A percentile compares a stretch with the other conserved stretches of the same genome.
Evolutionary conservation across 2,329 filamentous ascomycete genomes (phyloP).

Genomic region (Claviceps sp.): DNA sequence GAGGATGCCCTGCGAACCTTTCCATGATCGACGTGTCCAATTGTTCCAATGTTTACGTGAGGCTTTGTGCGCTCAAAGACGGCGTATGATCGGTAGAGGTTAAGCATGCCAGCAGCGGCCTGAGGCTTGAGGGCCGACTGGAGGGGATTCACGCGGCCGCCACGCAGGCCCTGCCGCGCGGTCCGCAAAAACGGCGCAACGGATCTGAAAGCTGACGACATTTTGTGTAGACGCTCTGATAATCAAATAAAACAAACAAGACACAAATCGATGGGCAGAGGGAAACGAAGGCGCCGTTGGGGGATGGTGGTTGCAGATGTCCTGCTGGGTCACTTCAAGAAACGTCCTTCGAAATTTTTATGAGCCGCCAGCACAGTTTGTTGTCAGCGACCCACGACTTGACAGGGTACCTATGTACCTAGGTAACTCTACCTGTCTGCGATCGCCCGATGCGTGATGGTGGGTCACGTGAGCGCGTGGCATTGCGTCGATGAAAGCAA

Average conservation of each 20-base stretch:
- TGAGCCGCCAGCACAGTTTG: constrained; percentile 13
- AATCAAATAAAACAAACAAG: constrained; percentile 7
- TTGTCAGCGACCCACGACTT: not conserved
- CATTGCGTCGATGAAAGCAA: not conserved
- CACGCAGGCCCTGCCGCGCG: constrained; percentile 59
- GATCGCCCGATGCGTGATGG: not conserved
- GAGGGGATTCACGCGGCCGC: constrained; percentile 61
- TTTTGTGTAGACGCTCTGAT: constrained; percentile 31
- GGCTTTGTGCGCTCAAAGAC: constrained; percentile 84
- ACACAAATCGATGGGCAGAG: constrained; percentile 14
- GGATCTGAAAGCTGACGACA: constrained; percentile 71
- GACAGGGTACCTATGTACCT: no score
- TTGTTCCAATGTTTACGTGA: constrained; percentile 97
- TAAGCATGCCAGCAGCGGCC: constrained; percentile 50
- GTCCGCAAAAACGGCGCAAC: constrained; percentile 70
- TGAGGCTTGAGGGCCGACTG: constrained; percentile 53
- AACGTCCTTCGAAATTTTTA: constrained; percentile 22
- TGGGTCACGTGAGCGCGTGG: not conserved
- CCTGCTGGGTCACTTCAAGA: constrained; percentile 10
- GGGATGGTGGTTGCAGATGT: constrained; percentile 12
- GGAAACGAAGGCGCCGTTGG: constrained; percentile 9
- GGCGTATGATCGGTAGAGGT: constrained; percentile 52
- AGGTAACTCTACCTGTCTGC: not conserved
- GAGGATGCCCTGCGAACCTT: constrained; percentile 50
- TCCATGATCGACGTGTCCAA: constrained; percentile 98